Conservation (phyloP, 805 yeast species). For the Lachancea nothofagi region DNA sequence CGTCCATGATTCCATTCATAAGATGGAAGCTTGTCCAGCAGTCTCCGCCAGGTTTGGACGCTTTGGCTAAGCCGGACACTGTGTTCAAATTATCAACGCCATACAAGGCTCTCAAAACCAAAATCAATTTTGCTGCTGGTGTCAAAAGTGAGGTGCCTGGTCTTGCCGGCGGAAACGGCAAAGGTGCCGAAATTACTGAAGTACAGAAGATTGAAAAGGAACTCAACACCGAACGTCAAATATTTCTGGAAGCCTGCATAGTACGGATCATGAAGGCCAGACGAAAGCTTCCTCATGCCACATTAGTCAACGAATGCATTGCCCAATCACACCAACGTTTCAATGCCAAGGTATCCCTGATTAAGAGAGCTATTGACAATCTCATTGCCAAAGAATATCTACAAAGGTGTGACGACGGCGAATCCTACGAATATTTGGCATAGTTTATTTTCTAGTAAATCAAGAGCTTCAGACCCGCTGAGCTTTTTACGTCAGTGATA, state of each 20-base stretch:
- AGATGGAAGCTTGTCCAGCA: constrained; percentile 72
- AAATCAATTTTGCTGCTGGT: constrained; percentile 69
- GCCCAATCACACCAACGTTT: constrained; percentile 78
- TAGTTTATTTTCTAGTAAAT: constrained; percentile 31
- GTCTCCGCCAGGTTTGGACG: constrained; percentile 55
- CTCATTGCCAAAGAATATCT: constrained; percentile 83
- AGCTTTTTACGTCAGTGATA: too few species aligned
- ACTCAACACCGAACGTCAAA: constrained; percentile 79
- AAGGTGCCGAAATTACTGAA: constrained; percentile 51
- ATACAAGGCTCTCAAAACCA: constrained; percentile 77
- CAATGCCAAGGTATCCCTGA: constrained; percentile 77
- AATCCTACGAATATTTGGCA: constrained; percentile 77
- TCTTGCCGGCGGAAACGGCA: constrained; percentile 44
- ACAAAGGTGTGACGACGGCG: constrained; percentile 66
- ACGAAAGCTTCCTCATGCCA: constrained; percentile 70
- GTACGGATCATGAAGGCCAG: constrained; percentile 96
- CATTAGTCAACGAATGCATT: constrained; percentile 79
- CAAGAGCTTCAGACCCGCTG: too few species aligned
- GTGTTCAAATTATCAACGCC: constrained; percentile 67
- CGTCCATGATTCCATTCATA: constrained; percentile 73
- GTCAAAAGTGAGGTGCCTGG: constrained; percentile 37
- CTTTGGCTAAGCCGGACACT: constrained; percentile 47
- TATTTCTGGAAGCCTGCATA: constrained; percentile 84
- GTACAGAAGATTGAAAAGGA: constrained; percentile 67
- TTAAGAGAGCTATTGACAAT: constrained; percentile 78